phyloP scores from a whole-genome alignment of 1,139 yeast species.

The Debaryomyces subglobosus region DNA sequence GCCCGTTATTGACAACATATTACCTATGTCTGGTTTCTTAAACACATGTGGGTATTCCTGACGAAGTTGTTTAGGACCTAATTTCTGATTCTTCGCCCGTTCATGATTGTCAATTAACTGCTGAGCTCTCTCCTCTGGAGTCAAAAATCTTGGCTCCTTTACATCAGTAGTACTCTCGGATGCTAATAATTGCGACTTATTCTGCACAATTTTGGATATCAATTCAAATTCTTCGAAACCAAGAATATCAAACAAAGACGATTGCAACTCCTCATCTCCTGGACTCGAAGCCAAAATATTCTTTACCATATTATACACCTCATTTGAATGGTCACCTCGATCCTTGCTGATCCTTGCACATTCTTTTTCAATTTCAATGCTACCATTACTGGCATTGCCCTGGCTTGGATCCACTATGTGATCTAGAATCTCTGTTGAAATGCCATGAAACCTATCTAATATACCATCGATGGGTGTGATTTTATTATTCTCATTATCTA shows the following conservation, averaged over 20 bases:
- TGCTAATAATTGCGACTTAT: slow-evolving; percentile 36
- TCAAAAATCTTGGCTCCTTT: slow-evolving; percentile 38
- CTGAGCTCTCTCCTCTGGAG: slow-evolving; percentile 60
- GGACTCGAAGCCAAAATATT: slow-evolving; percentile 31
- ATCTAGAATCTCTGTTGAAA: slow-evolving; percentile 37
- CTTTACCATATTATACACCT: slow-evolving; percentile 26
- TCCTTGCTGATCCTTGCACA: slow-evolving; percentile 32
- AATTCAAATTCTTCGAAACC: slow-evolving; percentile 87
- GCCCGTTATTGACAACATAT: slow-evolving; percentile 73
- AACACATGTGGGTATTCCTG: slow-evolving; percentile 86
- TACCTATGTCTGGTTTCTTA: slow-evolving; percentile 68
- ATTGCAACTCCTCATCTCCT: slow-evolving; percentile 66
- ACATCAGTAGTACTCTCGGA: slow-evolving; percentile 10
- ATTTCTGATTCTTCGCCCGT: slow-evolving; percentile 51
- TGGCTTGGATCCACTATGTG: slow-evolving; percentile 26
- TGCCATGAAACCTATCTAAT: slow-evolving; percentile 31
- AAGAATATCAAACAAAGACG: slow-evolving; percentile 69
- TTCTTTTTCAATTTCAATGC: slow-evolving; percentile 25
- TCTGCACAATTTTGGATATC: slow-evolving; percentile 64
- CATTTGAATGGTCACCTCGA: slow-evolving; percentile 29
- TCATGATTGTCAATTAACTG: slow-evolving; percentile 59
- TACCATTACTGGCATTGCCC: slow-evolving; percentile 2
- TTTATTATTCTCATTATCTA: slow-evolving; percentile 36
- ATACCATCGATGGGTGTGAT: slow-evolving; percentile 32
- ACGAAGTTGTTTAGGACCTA: slow-evolving; percentile 49